Base-by-base conservation (phyloP, 2,329 filamentous ascomycete genomes). In the Neurospora sp. region DNA sequence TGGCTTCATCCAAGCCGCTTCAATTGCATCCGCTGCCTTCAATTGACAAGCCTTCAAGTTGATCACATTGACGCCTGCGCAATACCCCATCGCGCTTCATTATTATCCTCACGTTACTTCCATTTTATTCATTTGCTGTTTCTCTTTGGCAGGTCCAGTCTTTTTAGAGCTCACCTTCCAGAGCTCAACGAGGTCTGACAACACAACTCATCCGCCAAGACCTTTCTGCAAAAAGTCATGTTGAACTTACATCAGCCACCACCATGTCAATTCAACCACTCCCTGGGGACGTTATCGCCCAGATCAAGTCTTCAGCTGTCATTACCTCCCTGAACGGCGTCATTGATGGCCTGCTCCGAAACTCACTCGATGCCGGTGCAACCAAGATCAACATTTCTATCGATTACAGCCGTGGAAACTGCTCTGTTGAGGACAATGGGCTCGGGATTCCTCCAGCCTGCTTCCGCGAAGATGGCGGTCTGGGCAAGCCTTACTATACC, bases 341-440 rank as follows among this genome's bases (percentile, higher is more conserved):
- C 4, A 82, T 92, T 15, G 82, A 88, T 69, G 92, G 91, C 66
- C 84, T 98, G 10, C 75, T 96, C 36, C 89, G 91, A 78, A 99
- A 99, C 78, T 88, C 93, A 0, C 84, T 99, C 13, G 96, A 99
- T 82, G 93, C 93, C 4, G 82, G 82, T 66, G 90, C 94, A 17
- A 85, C 83, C 40, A 91, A 85, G 69, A 81, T 97, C 72, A 87
- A 87, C 68, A 83, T 97, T 69, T 86, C 84, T 0, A 82, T 97
- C 28, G 91, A 97, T 80, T 93, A 93, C 77, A 79, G 81, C 68
- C 89, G 90, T 33, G 95, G 93, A 5, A 88, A 86, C 74, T 97
- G 94, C 79, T 84, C 85, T 0, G 86, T 97, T 5, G 91, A 97
- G 76, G 96, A 99, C 78, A 86, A 98, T 80, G 96, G 96, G 1